These are phyloP conservation scores for Russula dissimulans DNA, from an alignment of 768 basidiomycete genomes.

Conservation along the genomic window DNA sequence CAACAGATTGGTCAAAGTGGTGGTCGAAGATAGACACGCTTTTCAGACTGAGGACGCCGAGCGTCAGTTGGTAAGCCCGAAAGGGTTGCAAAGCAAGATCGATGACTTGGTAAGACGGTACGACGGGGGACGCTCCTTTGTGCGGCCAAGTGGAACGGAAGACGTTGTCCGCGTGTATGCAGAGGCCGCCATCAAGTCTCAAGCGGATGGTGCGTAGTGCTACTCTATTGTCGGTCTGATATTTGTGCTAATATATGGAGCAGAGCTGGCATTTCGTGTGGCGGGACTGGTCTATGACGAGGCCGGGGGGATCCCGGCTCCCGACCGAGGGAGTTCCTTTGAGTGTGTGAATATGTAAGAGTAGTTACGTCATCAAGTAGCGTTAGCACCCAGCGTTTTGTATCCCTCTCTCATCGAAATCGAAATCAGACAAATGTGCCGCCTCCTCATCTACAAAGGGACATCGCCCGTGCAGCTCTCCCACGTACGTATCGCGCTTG, in stretches of 20 bases:
- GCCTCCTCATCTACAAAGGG: slow-evolving; percentile 93
- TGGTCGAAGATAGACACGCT: slow-evolving; percentile 67
- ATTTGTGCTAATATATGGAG: slow-evolving; percentile 5
- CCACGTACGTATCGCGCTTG: slow-evolving; percentile 40
- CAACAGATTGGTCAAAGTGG: slow-evolving; percentile 89
- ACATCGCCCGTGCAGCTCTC: slow-evolving; percentile 87
- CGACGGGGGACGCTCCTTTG: slow-evolving; percentile 84
- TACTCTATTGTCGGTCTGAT: neutral
- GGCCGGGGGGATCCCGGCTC: slow-evolving; percentile 64
- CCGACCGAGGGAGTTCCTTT: slow-evolving; percentile 76
- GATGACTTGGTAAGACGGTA: slow-evolving; percentile 72
- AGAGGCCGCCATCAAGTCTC: slow-evolving; percentile 64
- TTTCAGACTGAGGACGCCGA: slow-evolving; percentile 95
- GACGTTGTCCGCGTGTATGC: slow-evolving; percentile 98
- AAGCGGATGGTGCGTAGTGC: slow-evolving; percentile 68
- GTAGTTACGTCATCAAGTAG: neutral
- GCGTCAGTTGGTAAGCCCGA: slow-evolving; percentile 72
- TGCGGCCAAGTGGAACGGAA: slow-evolving; percentile 94
- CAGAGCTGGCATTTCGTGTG: slow-evolving; percentile 80
- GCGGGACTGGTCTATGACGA: slow-evolving; percentile 81
- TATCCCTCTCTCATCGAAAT: neutral
- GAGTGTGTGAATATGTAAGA: slow-evolving; percentile 10
- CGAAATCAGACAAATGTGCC: slow-evolving; percentile 48
- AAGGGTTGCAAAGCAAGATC: slow-evolving; percentile 70
- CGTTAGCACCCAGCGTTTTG: neutral